A percentile compares a stretch with the other conserved stretches of the same genome.
phyloP scores from a whole-genome alignment of 2,329 filamentous ascomycete species.

The Cladosporium sp. region DNA sequence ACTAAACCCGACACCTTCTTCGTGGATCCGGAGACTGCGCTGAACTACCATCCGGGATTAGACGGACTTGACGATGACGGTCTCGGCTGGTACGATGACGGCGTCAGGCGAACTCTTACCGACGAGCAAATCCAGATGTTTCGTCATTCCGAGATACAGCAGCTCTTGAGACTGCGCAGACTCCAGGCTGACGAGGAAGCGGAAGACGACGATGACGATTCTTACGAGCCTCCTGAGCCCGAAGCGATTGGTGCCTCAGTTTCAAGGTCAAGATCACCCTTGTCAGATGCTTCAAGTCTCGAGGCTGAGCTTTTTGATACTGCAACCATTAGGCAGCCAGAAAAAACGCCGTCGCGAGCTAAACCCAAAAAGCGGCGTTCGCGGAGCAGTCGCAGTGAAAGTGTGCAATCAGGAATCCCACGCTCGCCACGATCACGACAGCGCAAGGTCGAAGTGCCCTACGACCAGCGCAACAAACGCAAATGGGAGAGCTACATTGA shows the following conservation, averaged over 20 bases:
- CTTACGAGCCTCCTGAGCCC: conserved; percentile 2
- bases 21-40: conserved; percentile 25
- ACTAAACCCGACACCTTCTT: conserved; percentile 32
- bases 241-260: background rate
- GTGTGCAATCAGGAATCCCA: background rate
- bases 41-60: conserved; percentile 23
- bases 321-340: conserved; percentile 11
- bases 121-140: conserved; percentile 90
- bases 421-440: conserved; percentile 6
- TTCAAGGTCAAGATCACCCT: conserved; percentile 15
- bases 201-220: conserved; percentile 13
- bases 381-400: conserved; percentile 20
- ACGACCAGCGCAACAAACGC: conserved; percentile 30
- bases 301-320: conserved; percentile 20
- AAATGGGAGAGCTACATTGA: conserved; percentile 35
- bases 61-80: conserved; percentile 53
- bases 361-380: conserved; percentile 15
- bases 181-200: conserved; percentile 13
- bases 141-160: conserved; percentile 78
- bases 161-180: conserved; percentile 36
- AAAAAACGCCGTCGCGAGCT: background rate
- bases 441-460: conserved; percentile 25
- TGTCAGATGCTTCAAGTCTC: conserved; percentile 24
- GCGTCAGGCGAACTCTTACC: conserved; percentile 81
- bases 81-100: conserved; percentile 81